Evolutionary conservation across 495 filamentous ascomycete genomes (phyloP).

Genomic region (Penicillium waksmanii): DNA sequence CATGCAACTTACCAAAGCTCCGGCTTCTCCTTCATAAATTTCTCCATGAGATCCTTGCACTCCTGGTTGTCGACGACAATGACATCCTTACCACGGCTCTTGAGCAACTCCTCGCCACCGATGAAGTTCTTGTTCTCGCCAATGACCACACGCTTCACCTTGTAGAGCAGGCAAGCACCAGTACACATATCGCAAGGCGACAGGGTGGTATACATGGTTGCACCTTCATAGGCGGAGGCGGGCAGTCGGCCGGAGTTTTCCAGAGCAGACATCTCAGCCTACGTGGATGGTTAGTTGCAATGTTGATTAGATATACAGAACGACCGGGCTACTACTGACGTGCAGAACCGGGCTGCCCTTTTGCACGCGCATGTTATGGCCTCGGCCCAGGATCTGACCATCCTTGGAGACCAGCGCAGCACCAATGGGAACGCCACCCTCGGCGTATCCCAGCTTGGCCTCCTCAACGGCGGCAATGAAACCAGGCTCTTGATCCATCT

Average conservation of each 20-base stretch:
- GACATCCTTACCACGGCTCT: constrained; percentile 73
- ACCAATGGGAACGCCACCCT: constrained; percentile 84
- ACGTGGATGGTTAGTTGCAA: constrained; percentile 1
- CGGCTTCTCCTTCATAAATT: constrained; percentile 76
- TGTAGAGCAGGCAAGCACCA: constrained; percentile 80
- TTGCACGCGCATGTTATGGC: constrained; percentile 83
- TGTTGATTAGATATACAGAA: neutral
- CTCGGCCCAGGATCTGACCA: constrained; percentile 75
- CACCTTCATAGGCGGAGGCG: constrained; percentile 68
- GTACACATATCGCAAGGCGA: constrained; percentile 92
- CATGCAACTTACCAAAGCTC: constrained; percentile 66
- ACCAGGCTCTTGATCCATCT: constrained; percentile 30
- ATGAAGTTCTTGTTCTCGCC: constrained; percentile 82
- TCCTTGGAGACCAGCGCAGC: constrained; percentile 71
- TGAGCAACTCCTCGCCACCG: constrained; percentile 76
- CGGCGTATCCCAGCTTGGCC: constrained; percentile 65
- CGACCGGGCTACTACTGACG: constrained; percentile 49
- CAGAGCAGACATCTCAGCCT: constrained; percentile 83
- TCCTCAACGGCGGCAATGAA: constrained; percentile 75
- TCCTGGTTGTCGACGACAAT: constrained; percentile 69
- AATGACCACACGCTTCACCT: constrained; percentile 78
- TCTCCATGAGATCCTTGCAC: constrained; percentile 74
- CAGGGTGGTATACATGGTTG: constrained; percentile 86
- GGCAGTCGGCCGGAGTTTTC: constrained; percentile 78
- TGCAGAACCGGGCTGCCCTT: constrained; percentile 75